phyloP scores from a whole-genome alignment of 2,329 filamentous ascomycete genomes.

The Erysiphe neolycopersici region DNA sequence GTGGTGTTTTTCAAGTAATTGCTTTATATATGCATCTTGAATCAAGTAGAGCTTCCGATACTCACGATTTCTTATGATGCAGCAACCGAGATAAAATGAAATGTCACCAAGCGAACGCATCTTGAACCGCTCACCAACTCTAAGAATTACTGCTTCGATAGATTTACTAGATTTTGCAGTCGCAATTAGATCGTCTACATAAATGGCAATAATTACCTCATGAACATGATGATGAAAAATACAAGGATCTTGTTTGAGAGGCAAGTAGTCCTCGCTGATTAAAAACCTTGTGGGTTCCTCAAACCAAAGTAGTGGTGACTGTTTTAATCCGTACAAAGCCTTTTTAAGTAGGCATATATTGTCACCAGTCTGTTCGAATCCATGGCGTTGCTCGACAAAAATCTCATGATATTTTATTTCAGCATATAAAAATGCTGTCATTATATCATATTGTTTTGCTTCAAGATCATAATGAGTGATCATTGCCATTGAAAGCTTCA shows the following conservation, averaged over 20 bases:
- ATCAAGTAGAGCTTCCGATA: not conserved
- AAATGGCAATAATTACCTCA: not conserved
- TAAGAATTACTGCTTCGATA: not conserved
- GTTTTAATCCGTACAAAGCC: not conserved
- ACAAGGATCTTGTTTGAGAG: not conserved
- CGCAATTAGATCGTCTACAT: not conserved
- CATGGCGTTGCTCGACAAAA: not conserved
- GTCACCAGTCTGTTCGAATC: not conserved
- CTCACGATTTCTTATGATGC: not conserved
- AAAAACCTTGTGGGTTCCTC: not conserved
- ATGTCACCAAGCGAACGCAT: not conserved
- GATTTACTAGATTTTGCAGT: not conserved
- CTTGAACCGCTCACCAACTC: not conserved
- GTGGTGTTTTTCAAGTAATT: not conserved
- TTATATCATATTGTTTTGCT: not conserved
- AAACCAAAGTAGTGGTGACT: not conserved
- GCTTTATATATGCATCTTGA: not conserved
- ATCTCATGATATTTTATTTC: not conserved
- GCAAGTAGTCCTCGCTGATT: not conserved
- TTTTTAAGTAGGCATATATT: not conserved
- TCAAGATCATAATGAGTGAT: constrained; percentile 1
- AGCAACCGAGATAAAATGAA: not conserved
- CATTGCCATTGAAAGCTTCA: not conserved
- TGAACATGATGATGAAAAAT: not conserved
- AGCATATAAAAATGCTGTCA: not conserved